These are phyloP conservation scores for Russula compacta DNA, from an alignment of 768 basidiomycete genomes.

Conservation along the genomic window DNA sequence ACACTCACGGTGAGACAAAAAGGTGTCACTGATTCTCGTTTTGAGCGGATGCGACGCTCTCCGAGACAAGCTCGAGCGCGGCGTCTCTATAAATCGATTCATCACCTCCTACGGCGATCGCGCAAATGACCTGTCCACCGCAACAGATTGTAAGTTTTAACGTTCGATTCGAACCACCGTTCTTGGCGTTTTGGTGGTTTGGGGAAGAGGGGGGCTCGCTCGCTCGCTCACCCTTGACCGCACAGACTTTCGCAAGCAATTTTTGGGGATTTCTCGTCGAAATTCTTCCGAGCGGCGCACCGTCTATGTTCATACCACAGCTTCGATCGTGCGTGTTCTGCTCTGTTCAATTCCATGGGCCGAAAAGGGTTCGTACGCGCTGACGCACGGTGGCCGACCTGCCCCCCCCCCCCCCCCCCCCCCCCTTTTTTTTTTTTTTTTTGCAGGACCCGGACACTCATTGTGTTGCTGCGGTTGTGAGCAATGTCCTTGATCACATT, in stretches of 20 bases:
- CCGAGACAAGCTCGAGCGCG: slow-evolving; percentile 49
- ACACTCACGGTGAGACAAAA: neutral
- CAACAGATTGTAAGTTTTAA: slow-evolving; percentile 47
- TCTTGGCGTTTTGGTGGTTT: no score
- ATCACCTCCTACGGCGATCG: slow-evolving; percentile 60
- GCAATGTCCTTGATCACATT: no score
- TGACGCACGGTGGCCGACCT: no score
- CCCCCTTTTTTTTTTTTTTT: neutral
- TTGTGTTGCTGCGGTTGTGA: no score
- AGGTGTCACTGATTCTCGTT: slow-evolving; percentile 29
- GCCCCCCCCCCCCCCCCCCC: no score
- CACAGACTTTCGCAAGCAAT: slow-evolving; percentile 6
- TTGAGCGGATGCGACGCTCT: slow-evolving; percentile 51
- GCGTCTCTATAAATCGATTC: slow-evolving; percentile 44
- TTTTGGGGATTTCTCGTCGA: neutral
- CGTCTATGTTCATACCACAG: neutral
- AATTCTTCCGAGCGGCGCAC: slow-evolving; percentile 2
- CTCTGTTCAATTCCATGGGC: no score
- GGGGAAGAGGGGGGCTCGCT: no score
- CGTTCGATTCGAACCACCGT: slow-evolving; percentile 1
- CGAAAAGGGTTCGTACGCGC: no score
- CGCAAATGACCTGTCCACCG: slow-evolving; percentile 52
- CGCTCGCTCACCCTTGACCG: neutral
- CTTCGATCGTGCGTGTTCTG: slow-evolving; percentile 7
- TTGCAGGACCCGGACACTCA: neutral